phyloP scores from a whole-genome alignment of 441 rosid genomes.

The Erysimum cheiri region DNA sequence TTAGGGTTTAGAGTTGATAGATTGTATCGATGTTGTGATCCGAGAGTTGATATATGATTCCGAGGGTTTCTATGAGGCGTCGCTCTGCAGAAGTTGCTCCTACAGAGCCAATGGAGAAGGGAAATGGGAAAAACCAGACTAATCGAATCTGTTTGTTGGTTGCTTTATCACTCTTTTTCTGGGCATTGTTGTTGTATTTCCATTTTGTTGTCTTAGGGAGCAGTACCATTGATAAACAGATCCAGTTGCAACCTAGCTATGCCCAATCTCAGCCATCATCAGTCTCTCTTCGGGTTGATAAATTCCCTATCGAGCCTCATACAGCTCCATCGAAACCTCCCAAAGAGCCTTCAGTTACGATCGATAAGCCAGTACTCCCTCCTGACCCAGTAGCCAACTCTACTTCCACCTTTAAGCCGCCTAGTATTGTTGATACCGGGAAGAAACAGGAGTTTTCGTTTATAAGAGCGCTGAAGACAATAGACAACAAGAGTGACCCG shows the following conservation, averaged over 20 bases:
- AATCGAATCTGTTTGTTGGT: constrained; percentile 69
- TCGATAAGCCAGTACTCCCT: constrained; percentile 2
- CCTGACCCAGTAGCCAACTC: constrained; percentile 31
- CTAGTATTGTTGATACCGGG: constrained; percentile 21
- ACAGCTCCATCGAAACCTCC: constrained; percentile 28
- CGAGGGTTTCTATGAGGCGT: constrained; percentile 71
- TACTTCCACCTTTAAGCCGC: constrained; percentile 14
- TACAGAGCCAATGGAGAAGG: constrained; percentile 75
- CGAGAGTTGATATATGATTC: constrained; percentile 17
- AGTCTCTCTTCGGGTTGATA: constrained; percentile 39
- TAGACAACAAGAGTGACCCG: constrained; percentile 86
- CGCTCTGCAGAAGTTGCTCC: constrained; percentile 56
- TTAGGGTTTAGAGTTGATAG: constrained; percentile 16
- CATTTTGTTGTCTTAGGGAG: constrained; percentile 75
- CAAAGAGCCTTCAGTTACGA: constrained; percentile 27
- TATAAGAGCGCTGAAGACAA: constrained; percentile 72
- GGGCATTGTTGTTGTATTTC: constrained; percentile 78
- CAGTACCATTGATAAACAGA: constrained; percentile 50
- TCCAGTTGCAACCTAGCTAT: constrained; percentile 49
- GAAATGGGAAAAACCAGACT: constrained; percentile 62
- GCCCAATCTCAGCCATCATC: constrained; percentile 34
- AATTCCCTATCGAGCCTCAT: constrained; percentile 30
- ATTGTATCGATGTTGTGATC: constrained; percentile 39
- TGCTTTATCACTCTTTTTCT: constrained; percentile 67
- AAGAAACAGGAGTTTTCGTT: constrained; percentile 56